phyloP scores from a whole-genome alignment of 2,329 filamentous ascomycete species.

The Epichloe gansuensis region DNA sequence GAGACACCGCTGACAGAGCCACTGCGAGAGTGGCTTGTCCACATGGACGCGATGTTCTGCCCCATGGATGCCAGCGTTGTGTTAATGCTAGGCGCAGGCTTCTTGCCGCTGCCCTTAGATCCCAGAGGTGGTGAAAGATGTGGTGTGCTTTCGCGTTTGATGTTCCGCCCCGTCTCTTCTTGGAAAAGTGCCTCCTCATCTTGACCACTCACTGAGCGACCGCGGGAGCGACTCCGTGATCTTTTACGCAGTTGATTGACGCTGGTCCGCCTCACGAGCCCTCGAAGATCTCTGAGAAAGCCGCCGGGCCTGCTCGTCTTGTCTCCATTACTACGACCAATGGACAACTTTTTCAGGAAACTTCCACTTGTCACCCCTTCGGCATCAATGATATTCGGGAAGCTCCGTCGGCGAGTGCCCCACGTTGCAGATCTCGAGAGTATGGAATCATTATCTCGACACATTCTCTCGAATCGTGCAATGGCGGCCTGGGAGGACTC shows the following conservation, averaged over 20 bases:
- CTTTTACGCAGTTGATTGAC: constrained; percentile 32
- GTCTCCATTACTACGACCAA: constrained; percentile 30
- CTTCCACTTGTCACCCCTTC: constrained; percentile 45
- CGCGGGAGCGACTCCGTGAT: constrained; percentile 21
- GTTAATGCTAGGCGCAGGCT: constrained; percentile 42
- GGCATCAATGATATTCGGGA: constrained; percentile 40
- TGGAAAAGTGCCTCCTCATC: constrained; percentile 18
- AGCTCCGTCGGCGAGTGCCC: constrained; percentile 54
- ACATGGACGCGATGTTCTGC: constrained; percentile 41
- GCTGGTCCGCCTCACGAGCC: constrained; percentile 38
- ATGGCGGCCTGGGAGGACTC: constrained; percentile 41
- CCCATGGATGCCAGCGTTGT: constrained; percentile 45
- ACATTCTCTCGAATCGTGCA: constrained; percentile 36
- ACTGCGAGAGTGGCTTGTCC: constrained; percentile 41
- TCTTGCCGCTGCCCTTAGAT: constrained; percentile 39
- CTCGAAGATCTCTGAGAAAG: constrained; percentile 36
- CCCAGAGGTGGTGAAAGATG: constrained; percentile 38
- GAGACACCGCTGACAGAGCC: constrained; percentile 44
- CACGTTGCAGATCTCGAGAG: constrained; percentile 54
- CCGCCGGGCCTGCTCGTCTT: constrained; percentile 33
- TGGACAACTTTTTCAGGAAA: constrained; percentile 48
- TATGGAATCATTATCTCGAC: constrained; percentile 43
- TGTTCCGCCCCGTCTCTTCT: constrained; percentile 17
- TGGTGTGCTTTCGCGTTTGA: constrained; percentile 30
- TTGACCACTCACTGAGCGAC: constrained; percentile 11